Base-by-base conservation (phyloP, 2,329 filamentous ascomycete genomes). In the Hymenoscyphus infarciens region DNA sequence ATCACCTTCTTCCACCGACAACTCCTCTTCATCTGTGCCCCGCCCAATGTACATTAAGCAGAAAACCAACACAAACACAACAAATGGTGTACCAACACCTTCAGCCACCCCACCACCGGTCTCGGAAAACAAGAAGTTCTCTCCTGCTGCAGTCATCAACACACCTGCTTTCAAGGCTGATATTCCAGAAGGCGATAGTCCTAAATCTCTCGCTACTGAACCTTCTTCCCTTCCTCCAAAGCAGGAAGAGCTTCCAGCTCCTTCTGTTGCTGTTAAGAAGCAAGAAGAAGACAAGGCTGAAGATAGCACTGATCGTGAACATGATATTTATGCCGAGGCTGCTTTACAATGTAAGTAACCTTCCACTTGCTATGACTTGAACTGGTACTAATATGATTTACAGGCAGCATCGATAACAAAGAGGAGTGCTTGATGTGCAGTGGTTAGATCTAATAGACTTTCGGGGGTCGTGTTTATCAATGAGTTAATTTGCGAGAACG, bases 361-460 rank as follows among this genome's bases (percentile, higher is more conserved):
- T 22, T n/a, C 33, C 22, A 7, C 35, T 11, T 25, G 11, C 8
- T 31, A 55, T 15, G 15, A 2, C 61, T 57, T 60, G 52, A 73
- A 2, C 11, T 8, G 3, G 5, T 78, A 73, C 81, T 74, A 70
- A 71, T 16, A 31, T 31, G 49, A 33, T 45, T 59, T 53, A 71
- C 64, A 90, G 87, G 87, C 82, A 97, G 93, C 79, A 98, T 99
- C 77, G 93, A 98, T 75, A 97, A 98, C 81, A 92, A 89, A 70
- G 95, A 99, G 76, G 83, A 89, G 56, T 99, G 95, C 76, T 76
- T 97, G 68, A 98, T 99, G 95, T 99, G 95, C 87, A 96, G 91
- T 78, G 94, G 93, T 81, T 98, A 74, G 65, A 62, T 29, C 16
- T 6, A 49, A 10, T 22, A 19, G 11, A 22, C n/a, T 11, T 49